Evolutionary conservation across 75 land plant species (phyloP), one percentile per base, ranked within the genome.

Genomic region (Sequoia sempervirens): DNA sequence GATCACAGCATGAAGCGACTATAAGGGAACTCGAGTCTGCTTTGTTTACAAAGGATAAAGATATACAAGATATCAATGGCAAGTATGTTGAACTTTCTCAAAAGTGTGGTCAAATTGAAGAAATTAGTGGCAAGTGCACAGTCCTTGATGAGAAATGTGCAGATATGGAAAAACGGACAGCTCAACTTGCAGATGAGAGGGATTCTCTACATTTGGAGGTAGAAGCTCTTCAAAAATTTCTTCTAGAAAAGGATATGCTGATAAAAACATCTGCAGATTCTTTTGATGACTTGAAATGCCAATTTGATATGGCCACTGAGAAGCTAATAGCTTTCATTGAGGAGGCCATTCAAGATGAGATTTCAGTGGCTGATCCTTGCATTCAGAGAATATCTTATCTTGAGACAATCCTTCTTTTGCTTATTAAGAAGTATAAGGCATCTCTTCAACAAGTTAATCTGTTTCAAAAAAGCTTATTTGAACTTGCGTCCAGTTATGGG

Each of bases 1-100:
- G n/a, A n/a, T n/a, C n/a, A n/a, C n/a, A n/a, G 26, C 86, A 90
- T 9, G 56, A 87, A 46, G 70, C 86, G 47, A 82, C 74, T 34
- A 88, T 81, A 64, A 58, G 75, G 20, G 73, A 85, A 72, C 92
- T 94, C 9, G 80, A 81, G 40, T 47, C 75, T 53, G 87, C 82
- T 52, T 82, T 91, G 87, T 81, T 82, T n/a, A 81, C 41, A 26
- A 88, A 75, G 80, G 85, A 83, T 15, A 38, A 83, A 13, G 87
- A 86, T 13, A 43, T 86, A 2, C 86, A 90, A 82, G 91, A 84
- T 14, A 17, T 90, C 72, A 85, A 84, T 14, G 50, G 56, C 40
- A 79, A 46, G 28, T 26, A 38, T 75, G 46, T 75, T 40, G 79
- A 75, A 36, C 45, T 32, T 76, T 43, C 47, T 66, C 11, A 52